These are phyloP conservation scores for Populus simonii DNA, from an alignment of 345 rosid genomes.

Conservation along the genomic window DNA sequence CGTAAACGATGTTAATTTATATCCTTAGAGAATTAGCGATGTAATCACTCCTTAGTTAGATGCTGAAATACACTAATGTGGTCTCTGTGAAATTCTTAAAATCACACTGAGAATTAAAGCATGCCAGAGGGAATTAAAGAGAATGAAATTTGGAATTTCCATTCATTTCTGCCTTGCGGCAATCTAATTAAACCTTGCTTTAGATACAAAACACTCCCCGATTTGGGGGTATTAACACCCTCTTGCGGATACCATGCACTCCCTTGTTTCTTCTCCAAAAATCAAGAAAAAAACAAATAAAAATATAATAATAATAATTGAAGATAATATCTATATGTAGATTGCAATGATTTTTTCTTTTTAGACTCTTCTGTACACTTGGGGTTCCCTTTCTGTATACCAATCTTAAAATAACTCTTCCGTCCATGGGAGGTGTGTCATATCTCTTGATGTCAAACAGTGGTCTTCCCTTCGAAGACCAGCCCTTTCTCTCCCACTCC, in stretches of 20 bases:
- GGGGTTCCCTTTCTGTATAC: neutral
- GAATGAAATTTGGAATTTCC: no score
- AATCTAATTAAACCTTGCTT: neutral
- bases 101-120: no score
- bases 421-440: neutral
- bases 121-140: no score
- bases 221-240: neutral
- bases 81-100: no score
- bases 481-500: neutral
- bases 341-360: neutral
- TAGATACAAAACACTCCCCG: neutral
- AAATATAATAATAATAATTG: neutral
- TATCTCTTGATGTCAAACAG: neutral
- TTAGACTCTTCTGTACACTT: slow-evolving; percentile 27
- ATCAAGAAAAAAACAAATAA: neutral
- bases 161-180: neutral
- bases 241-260: neutral
- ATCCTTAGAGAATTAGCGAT: no score
- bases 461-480: neutral
- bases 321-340: neutral
- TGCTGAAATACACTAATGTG: no score
- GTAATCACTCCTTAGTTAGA: no score
- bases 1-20: no score
- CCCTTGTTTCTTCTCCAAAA: neutral
- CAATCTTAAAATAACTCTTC: neutral